phyloP scores from a whole-genome alignment of 2,329 filamentous ascomycete genomes.

The Talaromyces sp. region DNA sequence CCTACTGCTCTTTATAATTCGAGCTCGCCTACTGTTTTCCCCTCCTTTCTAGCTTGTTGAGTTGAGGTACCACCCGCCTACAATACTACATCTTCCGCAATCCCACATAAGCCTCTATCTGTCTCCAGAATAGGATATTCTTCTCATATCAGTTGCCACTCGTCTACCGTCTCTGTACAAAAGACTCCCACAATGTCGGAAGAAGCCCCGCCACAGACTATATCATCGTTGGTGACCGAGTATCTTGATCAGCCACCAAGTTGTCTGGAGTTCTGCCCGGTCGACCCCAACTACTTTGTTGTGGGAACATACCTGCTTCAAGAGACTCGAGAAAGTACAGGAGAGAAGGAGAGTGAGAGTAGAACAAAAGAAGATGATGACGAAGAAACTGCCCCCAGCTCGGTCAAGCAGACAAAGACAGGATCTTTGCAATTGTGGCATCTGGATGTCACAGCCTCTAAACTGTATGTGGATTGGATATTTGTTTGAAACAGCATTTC shows the following conservation, averaged over 20 bases:
- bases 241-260: constrained; percentile 45
- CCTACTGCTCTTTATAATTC: background rate
- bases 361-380: constrained; percentile 23
- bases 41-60: background rate
- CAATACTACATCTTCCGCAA: no score
- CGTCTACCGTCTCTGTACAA: background rate
- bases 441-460: constrained; percentile 38
- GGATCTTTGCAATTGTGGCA: constrained; percentile 70
- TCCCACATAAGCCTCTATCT: background rate
- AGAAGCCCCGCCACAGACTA: background rate
- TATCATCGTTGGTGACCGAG: constrained; percentile 31
- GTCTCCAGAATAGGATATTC: background rate
- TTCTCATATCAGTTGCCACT: background rate
- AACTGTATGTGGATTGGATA: constrained; percentile 26
- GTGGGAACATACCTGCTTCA: constrained; percentile 79
- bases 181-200: constrained; percentile 5
- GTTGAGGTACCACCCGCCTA: background rate
- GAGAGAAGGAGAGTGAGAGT: constrained; percentile 27
- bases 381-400: constrained; percentile 19
- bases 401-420: constrained; percentile 59
- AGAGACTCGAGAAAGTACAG: constrained; percentile 21
- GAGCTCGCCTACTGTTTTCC: background rate
- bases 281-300: constrained; percentile 62
- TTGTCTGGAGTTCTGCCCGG: constrained; percentile 44
- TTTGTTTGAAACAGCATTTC: background rate